A percentile compares a stretch with the other conserved stretches of the same genome.
These are phyloP conservation scores for Pouteria campechiana DNA, from an alignment of 179 eudicot species.

Conservation along the genomic window DNA sequence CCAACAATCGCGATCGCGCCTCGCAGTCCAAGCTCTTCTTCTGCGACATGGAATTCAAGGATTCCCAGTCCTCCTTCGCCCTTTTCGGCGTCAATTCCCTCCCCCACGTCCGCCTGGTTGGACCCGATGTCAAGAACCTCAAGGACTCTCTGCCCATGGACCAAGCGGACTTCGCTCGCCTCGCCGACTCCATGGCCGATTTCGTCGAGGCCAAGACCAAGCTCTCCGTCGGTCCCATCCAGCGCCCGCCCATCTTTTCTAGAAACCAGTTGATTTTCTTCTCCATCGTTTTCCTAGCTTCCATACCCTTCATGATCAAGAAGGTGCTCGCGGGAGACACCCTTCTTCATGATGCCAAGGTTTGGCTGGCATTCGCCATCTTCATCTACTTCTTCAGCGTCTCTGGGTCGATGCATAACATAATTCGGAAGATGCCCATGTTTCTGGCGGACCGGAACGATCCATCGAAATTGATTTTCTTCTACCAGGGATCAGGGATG, in stretches of 20 bases:
- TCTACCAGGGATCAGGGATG: conserved; percentile 91
- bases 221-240: conserved; percentile 39
- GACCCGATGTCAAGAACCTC: conserved; percentile 9
- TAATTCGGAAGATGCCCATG: conserved; percentile 86
- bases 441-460: conserved; percentile 62
- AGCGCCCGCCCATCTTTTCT: conserved; percentile 53
- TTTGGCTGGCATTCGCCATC: conserved; percentile 56
- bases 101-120: conserved; percentile 57
- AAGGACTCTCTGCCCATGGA: conserved; percentile 36
- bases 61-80: conserved; percentile 44
- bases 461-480: conserved; percentile 53
- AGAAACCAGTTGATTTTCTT: conserved; percentile 27
- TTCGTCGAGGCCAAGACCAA: conserved; percentile 44
- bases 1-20: conserved; percentile 15
- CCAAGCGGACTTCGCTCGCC: conserved; percentile 31
- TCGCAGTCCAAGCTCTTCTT: conserved; percentile 30
- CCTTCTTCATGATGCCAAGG: conserved; percentile 40
- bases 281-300: conserved; percentile 12
- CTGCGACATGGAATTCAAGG: conserved; percentile 54
- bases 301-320: conserved; percentile 39
- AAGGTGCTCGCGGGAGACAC: conserved; percentile 49
- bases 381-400: conserved; percentile 89
- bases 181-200: conserved; percentile 58
- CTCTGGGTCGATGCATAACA: conserved; percentile 84
- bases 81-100: conserved; percentile 42